Base-by-base conservation (phyloP, 2,329 filamentous ascomycete species). In the Fusarium musae region DNA sequence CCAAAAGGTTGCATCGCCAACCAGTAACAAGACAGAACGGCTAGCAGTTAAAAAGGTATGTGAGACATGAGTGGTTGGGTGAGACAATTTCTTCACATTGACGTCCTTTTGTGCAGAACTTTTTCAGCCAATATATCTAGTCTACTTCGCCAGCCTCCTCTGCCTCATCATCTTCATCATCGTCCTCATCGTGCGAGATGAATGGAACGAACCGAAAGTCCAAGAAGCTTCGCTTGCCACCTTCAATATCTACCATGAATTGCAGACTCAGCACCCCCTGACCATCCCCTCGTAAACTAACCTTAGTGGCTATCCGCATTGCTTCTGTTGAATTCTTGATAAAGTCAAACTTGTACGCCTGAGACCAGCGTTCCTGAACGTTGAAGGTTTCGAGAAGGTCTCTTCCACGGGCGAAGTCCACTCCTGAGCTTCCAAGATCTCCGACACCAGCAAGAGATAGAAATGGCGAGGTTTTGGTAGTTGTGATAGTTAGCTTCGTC, bases 231-330 rank as follows among this genome's bases (percentile, higher is more conserved):
- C 91, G 85, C 30, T 87, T 86, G 9, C 89, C 88, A 11, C 89
- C 88, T 70, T 96, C 94, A 46, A 95, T 87, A 79, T 98, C 94
- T 21, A 99, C 92, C 93, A 99, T 96, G 78, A 98, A 98, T 79
- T 99, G 96, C 80, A 98, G 84, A 82, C 94, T 98, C 73, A 99
- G 82, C 36, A 99, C 96, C 1, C 96, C 96, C 80, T 97, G 94
- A 4, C 89, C 87, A 82, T 99, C 96, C 1, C 94, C 92, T 21
- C 96, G 88, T 69, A 99, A 88, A 79, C 95, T 97, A 65, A 98
- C 95, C 83, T 98, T 99, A 78, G 89, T 95, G 9, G 95, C 94
- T 42, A 95, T 90, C 50, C 92, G 91, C 96, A 99, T 98, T n/a
- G 96, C 96, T 73, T 96, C 92, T 50, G 91, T 91, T 1, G 96